Evolutionary conservation across 495 filamentous ascomycete species (phyloP).

Genomic region (Penicilliopsis zonata): DNA sequence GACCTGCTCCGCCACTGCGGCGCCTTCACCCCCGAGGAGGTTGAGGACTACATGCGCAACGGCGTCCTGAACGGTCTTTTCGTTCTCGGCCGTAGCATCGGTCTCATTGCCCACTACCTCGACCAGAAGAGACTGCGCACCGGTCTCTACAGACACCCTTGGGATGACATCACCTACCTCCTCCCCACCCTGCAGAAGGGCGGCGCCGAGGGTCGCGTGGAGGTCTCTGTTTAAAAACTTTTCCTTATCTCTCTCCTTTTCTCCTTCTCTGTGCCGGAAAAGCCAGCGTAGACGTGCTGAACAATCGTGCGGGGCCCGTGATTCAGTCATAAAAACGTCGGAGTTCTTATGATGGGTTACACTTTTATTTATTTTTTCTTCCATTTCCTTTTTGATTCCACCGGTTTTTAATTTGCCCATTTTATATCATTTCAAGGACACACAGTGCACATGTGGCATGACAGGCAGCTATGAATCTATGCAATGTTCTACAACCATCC

Average conservation of each 20-base stretch:
- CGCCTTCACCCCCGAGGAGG: conserved; percentile 62
- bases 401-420: conserved; percentile 17
- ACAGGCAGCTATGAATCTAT: too few species aligned
- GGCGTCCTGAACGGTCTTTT: conserved; percentile 99
- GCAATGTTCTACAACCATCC: too few species aligned
- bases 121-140: conserved; percentile 98
- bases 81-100: conserved; percentile 89
- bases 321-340: conserved; percentile 20
- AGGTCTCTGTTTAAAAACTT: conserved; percentile 59
- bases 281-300: conserved; percentile 9
- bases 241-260: conserved; percentile 15
- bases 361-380: conserved; percentile 27
- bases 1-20: conserved; percentile 96
- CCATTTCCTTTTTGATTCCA: conserved; percentile 13
- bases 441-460: conserved; percentile 25
- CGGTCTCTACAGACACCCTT: conserved; percentile 96
- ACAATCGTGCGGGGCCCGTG: conserved; percentile 3
- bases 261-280: too few species aligned
- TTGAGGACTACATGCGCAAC: conserved; percentile 57
- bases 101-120: conserved; percentile 98
- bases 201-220: conserved; percentile 79
- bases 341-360: conserved; percentile 33
- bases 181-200: conserved; percentile 69
- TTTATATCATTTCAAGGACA: too few species aligned
- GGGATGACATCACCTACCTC: conserved; percentile 96